Conservation (phyloP, 2,329 filamentous ascomycete genomes). For the Aureobasidium sp. region DNA sequence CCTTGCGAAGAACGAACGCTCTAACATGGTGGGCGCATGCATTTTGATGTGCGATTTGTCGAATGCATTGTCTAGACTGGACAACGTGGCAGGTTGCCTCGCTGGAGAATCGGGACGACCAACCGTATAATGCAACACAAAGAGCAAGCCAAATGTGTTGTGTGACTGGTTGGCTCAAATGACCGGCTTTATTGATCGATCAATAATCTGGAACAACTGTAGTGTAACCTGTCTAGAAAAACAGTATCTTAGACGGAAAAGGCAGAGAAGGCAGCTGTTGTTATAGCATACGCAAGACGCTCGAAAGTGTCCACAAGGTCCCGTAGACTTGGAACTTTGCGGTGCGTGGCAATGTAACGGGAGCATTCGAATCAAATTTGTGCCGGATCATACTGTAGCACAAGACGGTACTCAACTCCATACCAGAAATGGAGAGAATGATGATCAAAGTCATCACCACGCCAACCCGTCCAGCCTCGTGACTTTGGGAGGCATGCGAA, state of each 20-base stretch:
- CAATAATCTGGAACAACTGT: not conserved
- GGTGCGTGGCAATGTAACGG: not conserved
- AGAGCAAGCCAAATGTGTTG: too few species aligned
- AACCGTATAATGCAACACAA: not conserved
- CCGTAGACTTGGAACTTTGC: not conserved
- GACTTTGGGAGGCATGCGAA: not conserved
- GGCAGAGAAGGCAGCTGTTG: not conserved
- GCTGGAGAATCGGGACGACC: not conserved
- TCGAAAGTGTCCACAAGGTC: not conserved
- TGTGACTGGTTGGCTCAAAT: too few species aligned
- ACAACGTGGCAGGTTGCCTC: too few species aligned
- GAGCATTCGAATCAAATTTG: not conserved
- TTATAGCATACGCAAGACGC: not conserved
- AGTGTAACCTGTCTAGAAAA: not conserved
- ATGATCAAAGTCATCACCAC: not conserved
- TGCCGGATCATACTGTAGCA: not conserved
- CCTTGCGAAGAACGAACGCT: too few species aligned
- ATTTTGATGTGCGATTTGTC: too few species aligned
- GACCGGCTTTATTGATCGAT: too few species aligned
- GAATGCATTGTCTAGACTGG: too few species aligned
- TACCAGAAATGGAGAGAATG: slow-evolving; percentile 1
- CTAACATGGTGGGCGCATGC: too few species aligned
- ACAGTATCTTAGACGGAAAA: too few species aligned
- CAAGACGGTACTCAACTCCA: not conserved
- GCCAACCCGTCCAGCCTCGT: not conserved